Percentiles rank a stretch among this genome's conserved stretches.
Evolutionary conservation across 306 rosid genomes (phyloP).

Genomic region (Quercus wislizeni): DNA sequence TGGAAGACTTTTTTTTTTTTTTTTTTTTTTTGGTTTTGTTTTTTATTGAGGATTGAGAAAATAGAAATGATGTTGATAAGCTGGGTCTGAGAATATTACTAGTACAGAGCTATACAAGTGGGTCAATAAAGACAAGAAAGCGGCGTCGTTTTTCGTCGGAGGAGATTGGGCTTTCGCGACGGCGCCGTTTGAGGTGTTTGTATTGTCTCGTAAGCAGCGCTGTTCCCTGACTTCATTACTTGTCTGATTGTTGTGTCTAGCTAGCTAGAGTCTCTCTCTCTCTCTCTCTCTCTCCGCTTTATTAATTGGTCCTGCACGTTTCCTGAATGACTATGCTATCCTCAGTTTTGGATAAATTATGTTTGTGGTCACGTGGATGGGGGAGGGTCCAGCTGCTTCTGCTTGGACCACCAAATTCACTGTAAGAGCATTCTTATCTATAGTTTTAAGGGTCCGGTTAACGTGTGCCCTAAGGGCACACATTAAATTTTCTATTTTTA

Average conservation of each 20-base stretch:
- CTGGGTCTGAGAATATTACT: too few relatives aligned
- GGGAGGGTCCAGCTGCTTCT: too few relatives aligned
- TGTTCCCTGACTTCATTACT: slow-evolving; percentile 5
- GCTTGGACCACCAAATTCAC: too few relatives aligned
- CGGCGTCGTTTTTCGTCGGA: slow-evolving; percentile 24
- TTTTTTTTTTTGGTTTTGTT: too few relatives aligned
- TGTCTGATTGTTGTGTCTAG: background rate
- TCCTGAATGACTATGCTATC: background rate
- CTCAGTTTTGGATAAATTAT: background rate
- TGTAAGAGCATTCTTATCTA: too few relatives aligned
- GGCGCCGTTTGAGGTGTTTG: slow-evolving; percentile 26
- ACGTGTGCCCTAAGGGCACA: too few relatives aligned
- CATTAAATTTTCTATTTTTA: too few relatives aligned
- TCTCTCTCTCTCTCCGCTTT: background rate
- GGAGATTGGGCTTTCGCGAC: background rate
- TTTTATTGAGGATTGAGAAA: background rate
- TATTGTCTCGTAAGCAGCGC: slow-evolving; percentile 30
- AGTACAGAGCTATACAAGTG: background rate
- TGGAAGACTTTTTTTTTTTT: slow-evolving; percentile 17
- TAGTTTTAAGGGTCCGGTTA: too few relatives aligned
- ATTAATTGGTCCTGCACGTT: background rate
- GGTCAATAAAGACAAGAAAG: background rate
- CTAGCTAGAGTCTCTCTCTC: too few relatives aligned
- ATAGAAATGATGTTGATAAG: background rate
- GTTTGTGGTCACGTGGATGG: too few relatives aligned